Evolutionary conservation across 371 early-diverging fungal genomes (phyloP), one percentile per base, ranked within the genome.

Genomic region (Saksenaea vasiformis): DNA sequence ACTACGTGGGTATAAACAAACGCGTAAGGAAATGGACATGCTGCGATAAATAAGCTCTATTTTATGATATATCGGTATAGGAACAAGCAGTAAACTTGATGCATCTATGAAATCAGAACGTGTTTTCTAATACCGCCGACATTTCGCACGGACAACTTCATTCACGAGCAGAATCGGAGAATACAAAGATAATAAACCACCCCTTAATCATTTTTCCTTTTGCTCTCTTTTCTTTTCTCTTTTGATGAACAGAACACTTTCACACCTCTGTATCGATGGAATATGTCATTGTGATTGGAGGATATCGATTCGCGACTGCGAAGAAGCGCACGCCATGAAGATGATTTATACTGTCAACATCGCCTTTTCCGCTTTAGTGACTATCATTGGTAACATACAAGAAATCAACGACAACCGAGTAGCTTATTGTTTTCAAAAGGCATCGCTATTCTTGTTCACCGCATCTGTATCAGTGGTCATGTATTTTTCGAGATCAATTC

Each of bases 241-340:
- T 51, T 64, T 56, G 19, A 39, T 39, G 34, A 51, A 44, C 24
- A 39, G 70, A 13, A 68, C 65, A 15, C 64, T 75, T 17, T 54
- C 55, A 10, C 61, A 54, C 10, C 65, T 65, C 56, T 75, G 72
- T 58, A 38, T 61, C 15, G 66, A 67, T 11, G 58, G 54, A n/a
- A 51, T 58, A 35, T 71, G 71, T 24, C 69, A 71, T 28, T 71
- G 71, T 37, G 75, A 74, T 58, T 74, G 75, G 75, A 61, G 75
- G 27, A n/a, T 74, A 2, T 65, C 64, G 2, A 64, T 71, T 15
- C 26, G 61, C 9, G 62, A 51, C 14, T 71, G 75, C 26, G 63
- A 64, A 56, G 72, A 68, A 37, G 47, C 56, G 13, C 38, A 60
- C 10, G 65, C 66, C 9, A 37, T 64, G 17, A 43, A 43, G 24